These are phyloP conservation scores for Colletotrichum tofieldiae DNA, from an alignment of 2,329 filamentous ascomycete species.

Conservation along the genomic window DNA sequence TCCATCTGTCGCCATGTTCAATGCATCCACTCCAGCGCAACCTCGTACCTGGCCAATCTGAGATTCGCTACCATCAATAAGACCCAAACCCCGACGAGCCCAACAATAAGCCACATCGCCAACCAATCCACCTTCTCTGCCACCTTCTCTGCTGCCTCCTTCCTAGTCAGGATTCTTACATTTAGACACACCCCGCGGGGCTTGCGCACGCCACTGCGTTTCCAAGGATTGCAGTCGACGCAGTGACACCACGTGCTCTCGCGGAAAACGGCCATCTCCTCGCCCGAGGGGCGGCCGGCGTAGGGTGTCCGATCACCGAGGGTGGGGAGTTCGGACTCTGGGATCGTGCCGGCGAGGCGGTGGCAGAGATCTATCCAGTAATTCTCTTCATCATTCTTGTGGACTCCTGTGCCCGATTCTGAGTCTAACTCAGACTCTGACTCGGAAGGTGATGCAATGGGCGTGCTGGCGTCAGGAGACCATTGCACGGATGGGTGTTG, in stretches of 20 bases:
- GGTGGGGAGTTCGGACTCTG: not conserved
- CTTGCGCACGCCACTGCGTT: not conserved
- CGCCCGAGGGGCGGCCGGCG: not conserved
- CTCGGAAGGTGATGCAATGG: not conserved
- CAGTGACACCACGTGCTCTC: not conserved
- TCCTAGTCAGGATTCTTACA: not conserved
- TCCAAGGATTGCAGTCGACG: not conserved
- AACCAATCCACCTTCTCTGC: not conserved
- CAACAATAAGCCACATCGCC: not conserved
- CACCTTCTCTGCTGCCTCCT: not conserved
- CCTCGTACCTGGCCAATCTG: not conserved
- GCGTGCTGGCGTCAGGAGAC: not conserved
- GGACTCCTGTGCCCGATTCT: not conserved
- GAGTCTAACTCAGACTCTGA: not conserved
- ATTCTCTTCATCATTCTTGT: not conserved
- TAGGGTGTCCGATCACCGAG: not conserved
- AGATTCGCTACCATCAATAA: not conserved
- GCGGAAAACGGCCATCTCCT: not conserved
- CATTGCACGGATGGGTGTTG: not conserved
- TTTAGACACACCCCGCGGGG: not conserved
- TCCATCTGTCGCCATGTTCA: not conserved
- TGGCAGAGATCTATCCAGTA: not conserved
- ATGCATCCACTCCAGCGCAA: not conserved
- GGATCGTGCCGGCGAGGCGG: not conserved
- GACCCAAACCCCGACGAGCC: conserved; percentile 13